Evolutionary conservation across 768 basidiomycete species (phyloP).

Genomic region (Boletus reticuloceps): DNA sequence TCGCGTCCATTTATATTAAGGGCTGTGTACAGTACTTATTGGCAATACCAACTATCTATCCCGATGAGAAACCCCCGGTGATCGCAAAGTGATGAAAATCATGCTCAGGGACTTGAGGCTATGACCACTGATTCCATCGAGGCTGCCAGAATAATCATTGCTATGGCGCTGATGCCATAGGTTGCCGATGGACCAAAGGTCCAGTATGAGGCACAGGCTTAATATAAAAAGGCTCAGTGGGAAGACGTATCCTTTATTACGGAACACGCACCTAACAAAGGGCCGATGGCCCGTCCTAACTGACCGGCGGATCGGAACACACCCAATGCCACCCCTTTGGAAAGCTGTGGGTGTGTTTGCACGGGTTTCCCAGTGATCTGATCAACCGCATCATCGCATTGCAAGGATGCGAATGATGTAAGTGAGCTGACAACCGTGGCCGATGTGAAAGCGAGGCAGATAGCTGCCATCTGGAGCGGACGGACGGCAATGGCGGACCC

Average conservation of each 20-base stretch:
- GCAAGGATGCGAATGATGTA: constrained; percentile 86
- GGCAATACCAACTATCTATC: not conserved
- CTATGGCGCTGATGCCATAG: constrained; percentile 61
- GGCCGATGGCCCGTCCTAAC: constrained; percentile 89
- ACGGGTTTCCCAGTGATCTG: constrained; percentile 53
- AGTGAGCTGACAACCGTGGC: constrained; percentile 94
- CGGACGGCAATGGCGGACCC: constrained; percentile 45
- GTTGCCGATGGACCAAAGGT: constrained; percentile 79
- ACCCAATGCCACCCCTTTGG: constrained; percentile 83
- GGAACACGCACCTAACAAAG: constrained; percentile 67
- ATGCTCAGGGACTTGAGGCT: constrained; percentile 2
- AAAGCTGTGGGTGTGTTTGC: constrained; percentile 62
- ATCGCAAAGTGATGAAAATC: constrained; percentile 8
- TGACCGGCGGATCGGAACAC: constrained; percentile 91
- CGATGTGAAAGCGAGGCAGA: constrained; percentile 88
- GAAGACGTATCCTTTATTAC: not conserved
- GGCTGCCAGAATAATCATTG: constrained; percentile 59
- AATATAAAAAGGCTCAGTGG: constrained; percentile 10
- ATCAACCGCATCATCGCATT: constrained; percentile 77
- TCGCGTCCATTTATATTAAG: constrained; percentile 1
- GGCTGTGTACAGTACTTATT: not conserved
- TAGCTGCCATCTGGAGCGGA: constrained; percentile 66
- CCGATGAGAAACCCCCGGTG: too few species aligned
- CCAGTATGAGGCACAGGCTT: constrained; percentile 88
- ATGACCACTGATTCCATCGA: constrained; percentile 52